Evolutionary conservation across 306 rosid genomes (phyloP).

Genomic region (Astragalus glycyphyllos): DNA sequence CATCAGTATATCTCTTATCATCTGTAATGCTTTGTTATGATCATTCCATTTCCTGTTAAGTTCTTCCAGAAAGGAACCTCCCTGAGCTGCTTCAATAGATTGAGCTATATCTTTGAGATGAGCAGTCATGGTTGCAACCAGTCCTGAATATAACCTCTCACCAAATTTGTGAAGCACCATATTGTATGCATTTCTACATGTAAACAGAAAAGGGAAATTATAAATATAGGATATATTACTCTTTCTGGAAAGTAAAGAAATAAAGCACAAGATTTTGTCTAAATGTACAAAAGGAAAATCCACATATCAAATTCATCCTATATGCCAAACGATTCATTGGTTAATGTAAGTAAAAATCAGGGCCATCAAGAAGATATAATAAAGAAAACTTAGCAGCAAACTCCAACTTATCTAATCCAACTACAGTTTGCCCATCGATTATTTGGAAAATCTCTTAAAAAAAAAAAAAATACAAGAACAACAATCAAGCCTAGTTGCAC

Average conservation of each 20-base stretch:
- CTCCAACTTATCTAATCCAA: background rate
- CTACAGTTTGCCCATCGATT: background rate
- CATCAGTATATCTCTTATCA: conserved; percentile 94
- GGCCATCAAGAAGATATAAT: conserved; percentile 20
- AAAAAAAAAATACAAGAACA: background rate
- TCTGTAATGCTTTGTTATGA: conserved; percentile 87
- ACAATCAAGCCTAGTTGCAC: background rate
- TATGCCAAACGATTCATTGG: conserved; percentile 21
- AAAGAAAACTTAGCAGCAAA: conserved; percentile 21
- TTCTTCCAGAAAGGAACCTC: conserved; percentile 87
- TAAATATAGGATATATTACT: conserved; percentile 29
- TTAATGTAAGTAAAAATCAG: background rate
- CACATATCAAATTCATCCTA: conserved; percentile 20
- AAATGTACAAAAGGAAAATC: conserved; percentile 21
- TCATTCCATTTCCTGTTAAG: conserved; percentile 89
- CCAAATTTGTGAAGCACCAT: conserved; percentile 99
- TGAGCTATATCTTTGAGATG: conserved; percentile 84
- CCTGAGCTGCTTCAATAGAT: conserved; percentile 86
- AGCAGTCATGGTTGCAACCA: conserved; percentile 75
- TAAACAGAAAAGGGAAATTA: conserved; percentile 18
- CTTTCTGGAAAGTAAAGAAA: background rate
- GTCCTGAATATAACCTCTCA: conserved; percentile 83
- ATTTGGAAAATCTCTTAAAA: background rate
- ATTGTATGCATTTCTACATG: conserved; percentile 86
- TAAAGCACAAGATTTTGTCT: conserved; percentile 5